These are phyloP conservation scores for Daldinia decipiens DNA, from an alignment of 495 filamentous ascomycete genomes.

Conservation along the genomic window DNA sequence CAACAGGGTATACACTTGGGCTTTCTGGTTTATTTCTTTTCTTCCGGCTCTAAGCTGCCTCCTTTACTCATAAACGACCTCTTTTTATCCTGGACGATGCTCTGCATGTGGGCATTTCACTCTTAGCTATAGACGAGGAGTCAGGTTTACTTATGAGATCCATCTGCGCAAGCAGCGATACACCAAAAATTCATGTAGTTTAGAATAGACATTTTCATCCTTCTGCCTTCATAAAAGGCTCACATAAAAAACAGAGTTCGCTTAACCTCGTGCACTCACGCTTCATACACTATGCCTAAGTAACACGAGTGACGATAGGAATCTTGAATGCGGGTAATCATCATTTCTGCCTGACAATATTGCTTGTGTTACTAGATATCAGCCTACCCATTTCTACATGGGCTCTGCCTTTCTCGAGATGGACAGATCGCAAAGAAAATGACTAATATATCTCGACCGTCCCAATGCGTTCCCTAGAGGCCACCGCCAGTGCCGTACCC, in stretches of 20 bases:
- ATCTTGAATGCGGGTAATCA: not conserved
- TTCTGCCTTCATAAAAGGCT: not conserved
- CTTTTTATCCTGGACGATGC: not conserved
- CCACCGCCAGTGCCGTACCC: constrained; percentile 23
- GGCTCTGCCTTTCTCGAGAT: constrained; percentile 2
- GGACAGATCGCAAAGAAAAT: not conserved
- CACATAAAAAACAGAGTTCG: not conserved
- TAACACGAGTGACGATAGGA: not conserved
- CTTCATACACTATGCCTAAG: not conserved
- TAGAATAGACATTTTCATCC: constrained; percentile 21
- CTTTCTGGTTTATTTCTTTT: not conserved
- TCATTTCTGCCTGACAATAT: not conserved
- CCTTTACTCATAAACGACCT: not conserved
- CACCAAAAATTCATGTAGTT: constrained; percentile 8
- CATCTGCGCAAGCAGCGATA: constrained; percentile 36
- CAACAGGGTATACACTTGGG: not conserved
- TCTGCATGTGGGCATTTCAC: constrained; percentile 22
- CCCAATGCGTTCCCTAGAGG: constrained; percentile 3
- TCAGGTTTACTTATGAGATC: constrained; percentile 16
- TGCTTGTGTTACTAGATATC: not conserved
- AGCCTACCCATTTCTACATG: not conserved
- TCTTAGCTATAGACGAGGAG: constrained; percentile 31
- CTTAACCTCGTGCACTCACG: not conserved
- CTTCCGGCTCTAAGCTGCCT: not conserved
- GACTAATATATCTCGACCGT: constrained; percentile 1